Evolutionary conservation across 306 rosid genomes (phyloP).

Genomic region (Rubus idaeus): DNA sequence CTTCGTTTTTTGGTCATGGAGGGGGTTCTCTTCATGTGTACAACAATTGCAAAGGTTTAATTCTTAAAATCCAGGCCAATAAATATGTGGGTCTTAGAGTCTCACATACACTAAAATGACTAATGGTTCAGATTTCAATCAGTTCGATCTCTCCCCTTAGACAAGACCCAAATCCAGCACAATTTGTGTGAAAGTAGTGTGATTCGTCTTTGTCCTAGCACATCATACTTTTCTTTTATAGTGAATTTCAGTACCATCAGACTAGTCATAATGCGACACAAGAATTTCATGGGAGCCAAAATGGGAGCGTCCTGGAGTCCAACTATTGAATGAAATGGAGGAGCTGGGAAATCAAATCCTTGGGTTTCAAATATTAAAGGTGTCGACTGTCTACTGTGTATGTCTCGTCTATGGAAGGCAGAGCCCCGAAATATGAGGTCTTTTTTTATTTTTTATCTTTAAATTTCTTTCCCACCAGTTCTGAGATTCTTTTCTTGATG

Average conservation of each 20-base stretch:
- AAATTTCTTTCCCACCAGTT: not conserved
- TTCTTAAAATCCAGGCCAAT: not conserved
- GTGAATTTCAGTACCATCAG: not conserved
- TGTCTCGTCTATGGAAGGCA: conserved; percentile 11
- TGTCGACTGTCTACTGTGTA: not conserved
- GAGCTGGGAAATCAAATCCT: not conserved
- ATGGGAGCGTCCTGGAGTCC: not conserved
- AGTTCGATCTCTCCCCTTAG: not conserved
- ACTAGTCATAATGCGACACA: not conserved
- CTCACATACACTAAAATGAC: no score
- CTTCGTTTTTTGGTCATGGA: not conserved
- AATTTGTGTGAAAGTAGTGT: not conserved
- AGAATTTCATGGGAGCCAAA: not conserved
- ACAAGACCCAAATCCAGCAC: not conserved
- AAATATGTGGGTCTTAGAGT: no score
- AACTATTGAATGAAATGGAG: not conserved
- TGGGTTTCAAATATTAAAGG: conserved; percentile 7
- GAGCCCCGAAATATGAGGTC: conserved; percentile 5
- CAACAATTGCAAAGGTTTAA: not conserved
- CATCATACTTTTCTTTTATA: not conserved
- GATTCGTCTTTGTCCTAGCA: not conserved
- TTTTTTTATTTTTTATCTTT: not conserved
- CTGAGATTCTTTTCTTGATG: conserved; percentile 12
- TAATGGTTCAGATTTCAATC: no score
- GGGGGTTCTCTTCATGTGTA: not conserved